These are phyloP conservation scores for Lachancea sp. DNA, from an alignment of 805 yeast species.

Conservation along the genomic window DNA sequence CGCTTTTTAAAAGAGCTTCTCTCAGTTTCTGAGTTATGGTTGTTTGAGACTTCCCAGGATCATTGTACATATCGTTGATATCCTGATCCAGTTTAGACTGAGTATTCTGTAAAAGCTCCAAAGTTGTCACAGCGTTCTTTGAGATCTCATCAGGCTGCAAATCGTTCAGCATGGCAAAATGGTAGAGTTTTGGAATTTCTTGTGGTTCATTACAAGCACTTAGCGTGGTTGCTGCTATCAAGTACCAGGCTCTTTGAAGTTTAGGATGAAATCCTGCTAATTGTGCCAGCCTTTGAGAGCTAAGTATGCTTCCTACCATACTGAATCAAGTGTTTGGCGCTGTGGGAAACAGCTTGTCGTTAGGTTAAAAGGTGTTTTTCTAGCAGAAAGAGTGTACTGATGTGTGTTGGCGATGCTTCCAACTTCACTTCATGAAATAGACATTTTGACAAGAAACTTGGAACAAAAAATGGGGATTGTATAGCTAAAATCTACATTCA, in stretches of 20 bases:
- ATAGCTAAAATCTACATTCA: no score
- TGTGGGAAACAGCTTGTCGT: neutral
- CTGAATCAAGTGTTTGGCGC: neutral
- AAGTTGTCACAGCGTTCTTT: slow-evolving; percentile 16
- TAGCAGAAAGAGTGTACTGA: neutral
- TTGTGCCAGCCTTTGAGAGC: slow-evolving; percentile 25
- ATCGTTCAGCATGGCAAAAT: slow-evolving; percentile 45
- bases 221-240: slow-evolving; percentile 72
- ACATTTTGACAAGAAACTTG: no score
- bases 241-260: slow-evolving; percentile 61
- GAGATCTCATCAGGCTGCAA: slow-evolving; percentile 6
- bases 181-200: slow-evolving; percentile 69
- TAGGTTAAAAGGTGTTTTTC: no score
- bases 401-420: neutral
- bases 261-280: slow-evolving; percentile 40
- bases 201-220: slow-evolving; percentile 78
- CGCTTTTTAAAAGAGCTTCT: slow-evolving; percentile 71
- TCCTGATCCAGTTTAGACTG: slow-evolving; percentile 3
- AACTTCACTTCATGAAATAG: neutral
- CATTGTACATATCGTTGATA: slow-evolving; percentile 18
- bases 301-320: slow-evolving; percentile 13
- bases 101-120: slow-evolving; percentile 14
- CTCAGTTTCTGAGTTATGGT: slow-evolving; percentile 49
- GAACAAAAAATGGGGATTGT: no score
- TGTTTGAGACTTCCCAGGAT: slow-evolving; percentile 18